Percentiles rank a stretch among this genome's conserved stretches.
Evolutionary conservation across 768 basidiomycete species (phyloP).

Genomic region (Lepiota venenata): DNA sequence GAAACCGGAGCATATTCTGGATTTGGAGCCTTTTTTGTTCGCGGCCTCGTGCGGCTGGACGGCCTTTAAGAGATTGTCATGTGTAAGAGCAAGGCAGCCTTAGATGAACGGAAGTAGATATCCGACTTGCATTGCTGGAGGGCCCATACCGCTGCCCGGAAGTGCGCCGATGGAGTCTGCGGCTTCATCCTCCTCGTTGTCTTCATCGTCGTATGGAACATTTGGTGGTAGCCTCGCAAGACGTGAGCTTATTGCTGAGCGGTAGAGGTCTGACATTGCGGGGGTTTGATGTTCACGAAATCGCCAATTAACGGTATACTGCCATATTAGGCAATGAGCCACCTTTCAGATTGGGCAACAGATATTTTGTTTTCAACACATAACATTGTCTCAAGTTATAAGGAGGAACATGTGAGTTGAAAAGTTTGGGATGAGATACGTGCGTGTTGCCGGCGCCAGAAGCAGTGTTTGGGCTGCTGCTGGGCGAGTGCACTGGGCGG

Average conservation of each 20-base stretch:
- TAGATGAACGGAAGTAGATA: constrained; percentile 13
- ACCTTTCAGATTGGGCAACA: too few relatives aligned
- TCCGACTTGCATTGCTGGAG: constrained; percentile 56
- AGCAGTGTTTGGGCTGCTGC: constrained; percentile 38
- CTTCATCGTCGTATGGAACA: constrained; percentile 24
- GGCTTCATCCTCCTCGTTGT: constrained; percentile 55
- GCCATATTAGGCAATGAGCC: too few relatives aligned
- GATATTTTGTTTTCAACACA: too few relatives aligned
- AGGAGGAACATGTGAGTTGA: too few relatives aligned
- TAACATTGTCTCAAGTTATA: too few relatives aligned
- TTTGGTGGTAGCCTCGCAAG: constrained; percentile 65
- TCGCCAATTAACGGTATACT: too few relatives aligned
- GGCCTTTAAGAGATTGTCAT: constrained; percentile 26
- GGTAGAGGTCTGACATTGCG: constrained; percentile 68
- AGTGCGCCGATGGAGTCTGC: constrained; percentile 58
- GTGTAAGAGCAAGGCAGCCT: constrained; percentile 18
- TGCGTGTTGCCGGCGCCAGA: constrained; percentile 46
- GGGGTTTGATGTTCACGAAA: not conserved
- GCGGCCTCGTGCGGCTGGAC: constrained; percentile 22
- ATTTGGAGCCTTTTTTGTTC: constrained; percentile 41
- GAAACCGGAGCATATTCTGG: constrained; percentile 76
- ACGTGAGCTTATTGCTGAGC: constrained; percentile 73
- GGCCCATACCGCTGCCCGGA: constrained; percentile 55
- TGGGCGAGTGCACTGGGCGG: constrained; percentile 32
- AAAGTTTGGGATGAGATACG: constrained; percentile 33